Conservation (phyloP, 2,329 filamentous ascomycete genomes). For the Nothophaeocryptopus gaeumannii region DNA sequence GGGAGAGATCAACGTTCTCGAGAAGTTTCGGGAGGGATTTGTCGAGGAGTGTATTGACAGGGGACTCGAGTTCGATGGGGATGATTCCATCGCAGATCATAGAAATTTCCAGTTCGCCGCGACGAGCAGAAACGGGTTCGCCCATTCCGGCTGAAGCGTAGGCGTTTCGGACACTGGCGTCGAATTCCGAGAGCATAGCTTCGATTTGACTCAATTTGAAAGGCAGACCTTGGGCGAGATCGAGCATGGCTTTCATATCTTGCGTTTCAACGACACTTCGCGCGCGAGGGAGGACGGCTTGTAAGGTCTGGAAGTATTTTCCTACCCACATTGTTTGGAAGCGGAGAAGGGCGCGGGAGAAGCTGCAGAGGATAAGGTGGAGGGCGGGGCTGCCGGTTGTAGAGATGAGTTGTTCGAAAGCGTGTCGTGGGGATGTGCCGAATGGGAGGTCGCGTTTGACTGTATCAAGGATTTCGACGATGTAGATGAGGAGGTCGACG, state of each 20-base stretch:
- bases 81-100: slow-evolving; percentile 53
- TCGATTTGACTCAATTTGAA: slow-evolving; percentile 48
- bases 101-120: slow-evolving; percentile 51
- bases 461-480: slow-evolving; percentile 54
- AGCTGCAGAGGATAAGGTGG: slow-evolving; percentile 67
- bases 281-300: slow-evolving; percentile 19
- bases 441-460: slow-evolving; percentile 31
- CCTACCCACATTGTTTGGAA: slow-evolving; percentile 63
- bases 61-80: slow-evolving; percentile 50
- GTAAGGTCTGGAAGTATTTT: slow-evolving; percentile 26
- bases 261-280: slow-evolving; percentile 53
- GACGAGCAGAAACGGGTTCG: slow-evolving; percentile 32
- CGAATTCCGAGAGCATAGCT: slow-evolving; percentile 56
- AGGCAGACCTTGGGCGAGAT: slow-evolving; percentile 47
- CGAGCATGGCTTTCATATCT: slow-evolving; percentile 55
- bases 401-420: slow-evolving; percentile 22
- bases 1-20: slow-evolving; percentile 60
- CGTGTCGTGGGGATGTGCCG: slow-evolving; percentile 11
- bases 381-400: slow-evolving; percentile 29
- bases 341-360: slow-evolving; percentile 69
- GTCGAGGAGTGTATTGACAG: slow-evolving; percentile 48
- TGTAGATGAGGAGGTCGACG: slow-evolving; percentile 60
- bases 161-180: slow-evolving; percentile 61
- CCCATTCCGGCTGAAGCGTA: slow-evolving; percentile 49
- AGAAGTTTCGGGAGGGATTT: slow-evolving; percentile 56